Evolutionary conservation across 257 asterid species (phyloP).

Genomic region (Salvia hispanica): DNA sequence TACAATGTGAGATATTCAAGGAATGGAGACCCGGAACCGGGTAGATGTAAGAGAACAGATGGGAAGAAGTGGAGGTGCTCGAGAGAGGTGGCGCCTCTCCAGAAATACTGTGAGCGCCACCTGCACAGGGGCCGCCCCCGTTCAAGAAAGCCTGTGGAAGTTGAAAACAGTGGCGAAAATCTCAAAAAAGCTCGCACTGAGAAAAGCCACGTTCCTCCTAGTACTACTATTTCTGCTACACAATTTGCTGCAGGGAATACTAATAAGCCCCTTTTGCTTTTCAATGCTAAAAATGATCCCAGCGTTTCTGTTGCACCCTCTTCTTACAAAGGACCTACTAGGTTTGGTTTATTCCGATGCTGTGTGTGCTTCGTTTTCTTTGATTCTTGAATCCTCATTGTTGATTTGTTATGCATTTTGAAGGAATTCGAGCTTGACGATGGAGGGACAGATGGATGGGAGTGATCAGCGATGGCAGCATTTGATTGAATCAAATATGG

Average conservation of each 20-base stretch:
- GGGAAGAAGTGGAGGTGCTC: conserved; percentile 98
- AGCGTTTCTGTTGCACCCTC: conserved; percentile 3
- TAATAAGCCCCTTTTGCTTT: conserved; percentile 33
- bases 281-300: conserved; percentile 34
- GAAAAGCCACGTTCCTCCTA: conserved; percentile 18
- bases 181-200: conserved; percentile 49
- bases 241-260: conserved; percentile 29
- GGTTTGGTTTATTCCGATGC: conserved; percentile 29
- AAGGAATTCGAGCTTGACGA: conserved; percentile 54
- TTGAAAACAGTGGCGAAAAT: conserved; percentile 35
- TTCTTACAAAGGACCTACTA: conserved; percentile 27
- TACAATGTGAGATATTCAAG: conserved; percentile 41
- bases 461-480: conserved; percentile 47
- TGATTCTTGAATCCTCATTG: not conserved
- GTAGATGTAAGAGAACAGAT: conserved; percentile 88
- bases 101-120: conserved; percentile 92
- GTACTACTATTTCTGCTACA: conserved; percentile 22
- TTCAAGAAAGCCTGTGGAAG: conserved; percentile 99
- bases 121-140: conserved; percentile 88
- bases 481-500: conserved; percentile 46
- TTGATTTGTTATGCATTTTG: not conserved
- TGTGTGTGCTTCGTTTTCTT: not conserved
- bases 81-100: conserved; percentile 73
- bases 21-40: conserved; percentile 71
- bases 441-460: conserved; percentile 11